Evolutionary conservation across 1,284 basidiomycete species (phyloP).

Genomic region (Paramarasmius palmivorus): DNA sequence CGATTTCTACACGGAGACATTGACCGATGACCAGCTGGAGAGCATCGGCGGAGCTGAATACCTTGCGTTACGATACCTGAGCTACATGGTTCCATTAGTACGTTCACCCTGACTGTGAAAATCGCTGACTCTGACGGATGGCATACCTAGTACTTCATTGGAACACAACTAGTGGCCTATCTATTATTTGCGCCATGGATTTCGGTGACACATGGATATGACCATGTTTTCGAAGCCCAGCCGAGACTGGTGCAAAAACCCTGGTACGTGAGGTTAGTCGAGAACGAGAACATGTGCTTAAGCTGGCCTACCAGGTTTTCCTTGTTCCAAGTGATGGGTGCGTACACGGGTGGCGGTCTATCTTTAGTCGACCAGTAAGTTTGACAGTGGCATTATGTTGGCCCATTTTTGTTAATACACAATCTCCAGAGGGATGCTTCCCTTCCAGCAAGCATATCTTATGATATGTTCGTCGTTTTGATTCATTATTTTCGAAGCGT

Average conservation of each 20-base stretch:
- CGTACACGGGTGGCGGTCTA: slow-evolving; percentile 57
- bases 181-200: slow-evolving; percentile 61
- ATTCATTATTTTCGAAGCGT: not conserved
- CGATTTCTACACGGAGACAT: slow-evolving; percentile 66
- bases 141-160: slow-evolving; percentile 60
- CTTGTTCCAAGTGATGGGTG: slow-evolving; percentile 48
- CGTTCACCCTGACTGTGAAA: too few species aligned
- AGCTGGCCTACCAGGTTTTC: slow-evolving; percentile 38
- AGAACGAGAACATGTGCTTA: not conserved
- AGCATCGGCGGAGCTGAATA: slow-evolving; percentile 85
- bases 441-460: slow-evolving; percentile 51
- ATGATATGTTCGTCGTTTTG: slow-evolving; percentile 44
- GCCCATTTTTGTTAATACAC: not conserved
- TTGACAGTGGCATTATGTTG: not conserved
- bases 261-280: slow-evolving; percentile 39
- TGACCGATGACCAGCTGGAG: slow-evolving; percentile 72
- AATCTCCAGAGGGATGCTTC: slow-evolving; percentile 48
- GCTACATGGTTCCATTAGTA: slow-evolving; percentile 48
- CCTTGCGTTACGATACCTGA: slow-evolving; percentile 56
- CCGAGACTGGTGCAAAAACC: slow-evolving; percentile 45
- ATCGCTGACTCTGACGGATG: too few species aligned
- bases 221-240: slow-evolving; percentile 46
- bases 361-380: slow-evolving; percentile 52
- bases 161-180: slow-evolving; percentile 55
- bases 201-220: slow-evolving; percentile 39